Evolutionary conservation across 805 yeast genomes (phyloP), one percentile per base, ranked within the genome.

Genomic region (Candida krabiensis): DNA sequence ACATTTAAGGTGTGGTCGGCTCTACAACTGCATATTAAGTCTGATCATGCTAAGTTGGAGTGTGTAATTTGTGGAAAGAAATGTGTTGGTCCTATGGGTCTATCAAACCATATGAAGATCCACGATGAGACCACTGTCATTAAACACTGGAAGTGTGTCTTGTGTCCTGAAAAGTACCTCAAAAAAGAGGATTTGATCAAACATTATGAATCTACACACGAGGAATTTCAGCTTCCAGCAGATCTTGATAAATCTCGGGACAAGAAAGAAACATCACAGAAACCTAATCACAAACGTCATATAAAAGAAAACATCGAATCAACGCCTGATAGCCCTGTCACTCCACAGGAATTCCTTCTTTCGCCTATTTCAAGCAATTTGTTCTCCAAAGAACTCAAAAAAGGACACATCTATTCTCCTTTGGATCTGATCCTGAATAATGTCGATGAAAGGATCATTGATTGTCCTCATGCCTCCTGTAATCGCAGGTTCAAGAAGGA

Each of bases 1-100:
- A 66, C 69, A 27, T 85, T 85, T 61, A 75, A 73, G 39, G 82
- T 84, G 0, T 83, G 90, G 88, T 75, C 85, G 3, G 83, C 83
- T 1, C 64, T 87, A 27, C 89, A 81, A 49, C 54, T 71, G 9
- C 97, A 90, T 60, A 67, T 77, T 37, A 83, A 81, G 48, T 71
- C 76, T 0, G 83, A 73, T 24, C 96, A 89, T 60, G 87, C 90
- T 4, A 79, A 82, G 53, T 49, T 82, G 19, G 68, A 66, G 30
- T 87, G 95, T 63, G 50, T 60, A 0, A 48, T 76, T 1, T 89
- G 96, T 67, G 79, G 77, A 5, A 80, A 78, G 56, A 77, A 73
- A 6, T 83, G 89, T 65, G 82, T 83, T 9, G 95, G 95, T 19
- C 77, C 73, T 31, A 67, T 70, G 19, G 93, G 89, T 44, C 60